A percentile compares a stretch with the other conserved stretches of the same genome.
phyloP scores from a whole-genome alignment of 495 filamentous ascomycete genomes.

The Podospora didyma region DNA sequence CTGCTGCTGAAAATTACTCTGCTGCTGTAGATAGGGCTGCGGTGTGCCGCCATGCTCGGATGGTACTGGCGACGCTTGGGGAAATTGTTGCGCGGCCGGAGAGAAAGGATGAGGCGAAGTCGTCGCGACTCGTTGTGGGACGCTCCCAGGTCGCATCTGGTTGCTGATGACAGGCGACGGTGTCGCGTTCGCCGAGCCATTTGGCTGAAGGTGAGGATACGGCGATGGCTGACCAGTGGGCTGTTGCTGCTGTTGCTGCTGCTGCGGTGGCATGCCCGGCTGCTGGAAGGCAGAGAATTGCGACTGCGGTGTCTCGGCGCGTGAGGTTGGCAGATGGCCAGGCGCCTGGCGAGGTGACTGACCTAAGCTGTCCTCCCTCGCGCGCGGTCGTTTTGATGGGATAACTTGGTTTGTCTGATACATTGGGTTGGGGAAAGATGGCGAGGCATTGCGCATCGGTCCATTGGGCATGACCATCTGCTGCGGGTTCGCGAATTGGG shows the following conservation, averaged over 20 bases:
- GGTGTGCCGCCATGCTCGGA: conserved; percentile 77
- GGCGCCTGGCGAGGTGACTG: conserved; percentile 78
- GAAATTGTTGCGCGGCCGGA: conserved; percentile 69
- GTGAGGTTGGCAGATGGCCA: conserved; percentile 71
- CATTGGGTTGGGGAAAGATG: conserved; percentile 63
- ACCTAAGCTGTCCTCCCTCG: conserved; percentile 75
- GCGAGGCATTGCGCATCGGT: conserved; percentile 73
- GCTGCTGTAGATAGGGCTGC: conserved; percentile 62
- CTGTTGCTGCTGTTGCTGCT: conserved; percentile 48
- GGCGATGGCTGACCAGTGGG: conserved; percentile 55
- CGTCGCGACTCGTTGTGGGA: conserved; percentile 79
- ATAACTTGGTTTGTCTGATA: conserved; percentile 79
- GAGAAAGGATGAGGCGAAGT: conserved; percentile 91
- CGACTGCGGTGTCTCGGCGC: conserved; percentile 86
- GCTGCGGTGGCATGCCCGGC: conserved; percentile 45
- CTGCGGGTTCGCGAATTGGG: conserved; percentile 56
- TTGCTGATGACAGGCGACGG: conserved; percentile 82
- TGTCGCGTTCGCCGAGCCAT: conserved; percentile 73
- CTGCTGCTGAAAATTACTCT: conserved; percentile 48
- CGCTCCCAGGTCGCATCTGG: conserved; percentile 60
- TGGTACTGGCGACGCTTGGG: conserved; percentile 74
- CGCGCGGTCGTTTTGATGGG: conserved; percentile 81
- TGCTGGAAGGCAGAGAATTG: conserved; percentile 56
- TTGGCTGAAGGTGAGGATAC: conserved; percentile 81
- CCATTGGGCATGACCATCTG: conserved; percentile 79